Evolutionary conservation across 331 rosid species (phyloP).

Genomic region (Erythrophleum ivorense): DNA sequence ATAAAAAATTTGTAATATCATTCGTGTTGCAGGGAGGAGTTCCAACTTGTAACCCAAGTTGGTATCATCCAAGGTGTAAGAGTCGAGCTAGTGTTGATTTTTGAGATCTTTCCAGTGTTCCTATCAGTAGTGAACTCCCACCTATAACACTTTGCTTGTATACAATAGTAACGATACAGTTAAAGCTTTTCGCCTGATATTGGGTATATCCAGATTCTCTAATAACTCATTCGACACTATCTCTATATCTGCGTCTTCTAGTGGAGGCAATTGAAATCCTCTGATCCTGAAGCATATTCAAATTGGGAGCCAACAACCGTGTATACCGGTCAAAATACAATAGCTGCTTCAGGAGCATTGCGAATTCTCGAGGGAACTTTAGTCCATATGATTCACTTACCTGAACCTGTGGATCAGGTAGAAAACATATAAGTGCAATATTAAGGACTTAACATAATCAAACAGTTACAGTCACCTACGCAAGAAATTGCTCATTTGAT

Average conservation of each 20-base stretch:
- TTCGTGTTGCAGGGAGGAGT: not conserved
- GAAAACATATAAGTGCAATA: constrained; percentile 15
- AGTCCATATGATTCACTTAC: constrained; percentile 96
- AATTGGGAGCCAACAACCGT: constrained; percentile 84
- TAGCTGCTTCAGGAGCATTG: constrained; percentile 94
- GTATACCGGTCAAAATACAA: constrained; percentile 96
- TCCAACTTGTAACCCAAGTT: constrained; percentile 7
- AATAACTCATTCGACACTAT: constrained; percentile 44
- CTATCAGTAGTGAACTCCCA: constrained; percentile 28
- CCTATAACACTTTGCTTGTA: constrained; percentile 33
- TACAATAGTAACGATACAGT: constrained; percentile 34
- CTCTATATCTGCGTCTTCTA: constrained; percentile 60
- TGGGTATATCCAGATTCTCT: constrained; percentile 33
- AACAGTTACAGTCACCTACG: not conserved
- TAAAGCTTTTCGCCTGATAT: constrained; percentile 29
- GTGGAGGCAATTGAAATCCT: constrained; percentile 83
- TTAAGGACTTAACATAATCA: constrained; percentile 6
- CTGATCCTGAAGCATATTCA: constrained; percentile 96
- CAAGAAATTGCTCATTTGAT: constrained; percentile 25
- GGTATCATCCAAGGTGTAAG: not conserved
- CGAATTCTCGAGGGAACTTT: constrained; percentile 92
- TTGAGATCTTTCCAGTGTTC: constrained; percentile 28
- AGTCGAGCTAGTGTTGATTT: constrained; percentile 11
- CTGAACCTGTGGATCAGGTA: constrained; percentile 56
- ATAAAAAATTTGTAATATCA: not conserved